Conservation (phyloP, 208 protist genomes). For the Kentomonas sorsogonicus region DNA sequence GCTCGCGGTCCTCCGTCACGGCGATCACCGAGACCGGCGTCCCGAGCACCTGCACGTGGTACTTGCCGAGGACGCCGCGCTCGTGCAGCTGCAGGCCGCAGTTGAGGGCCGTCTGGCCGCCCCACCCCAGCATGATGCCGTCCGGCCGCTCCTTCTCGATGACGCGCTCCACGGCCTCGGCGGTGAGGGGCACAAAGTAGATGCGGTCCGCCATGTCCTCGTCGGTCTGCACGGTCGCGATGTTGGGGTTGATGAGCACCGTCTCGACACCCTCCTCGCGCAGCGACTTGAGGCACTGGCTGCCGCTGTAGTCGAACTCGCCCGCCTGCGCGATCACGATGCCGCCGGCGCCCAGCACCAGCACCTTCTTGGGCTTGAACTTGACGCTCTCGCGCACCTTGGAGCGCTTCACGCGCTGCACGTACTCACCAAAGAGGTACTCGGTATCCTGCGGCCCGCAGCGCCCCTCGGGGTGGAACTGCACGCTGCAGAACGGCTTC, state of each 20-base stretch:
- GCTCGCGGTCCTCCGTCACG: slow-evolving; percentile 96
- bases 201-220: slow-evolving; percentile 95
- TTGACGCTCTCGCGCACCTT: slow-evolving; percentile 64
- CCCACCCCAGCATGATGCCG: slow-evolving; percentile 96
- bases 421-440: slow-evolving; percentile 97
- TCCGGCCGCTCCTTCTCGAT: slow-evolving; percentile 94
- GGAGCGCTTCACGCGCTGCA: slow-evolving; percentile 72
- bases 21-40: slow-evolving; percentile 94
- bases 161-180: slow-evolving; percentile 91
- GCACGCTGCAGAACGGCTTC: slow-evolving; percentile 96
- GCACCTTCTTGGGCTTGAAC: slow-evolving; percentile 86
- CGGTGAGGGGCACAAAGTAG: slow-evolving; percentile 96
- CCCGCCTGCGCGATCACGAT: slow-evolving; percentile 98
- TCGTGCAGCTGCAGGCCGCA: slow-evolving; percentile 95
- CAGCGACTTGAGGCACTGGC: slow-evolving; percentile 97
- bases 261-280: slow-evolving; percentile 97
- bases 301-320: slow-evolving; percentile 99
- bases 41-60: slow-evolving; percentile 94
- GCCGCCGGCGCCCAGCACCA: slow-evolving; percentile 94
- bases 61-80: slow-evolving; percentile 88
- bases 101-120: slow-evolving; percentile 98
- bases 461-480: slow-evolving; percentile 98
- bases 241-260: slow-evolving; percentile 99
- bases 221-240: slow-evolving; percentile 98
- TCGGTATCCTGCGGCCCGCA: slow-evolving; percentile 96